Evolutionary conservation across 371 early-diverging fungal genomes (phyloP).

Genomic region (Caulochytrium protostelioides): DNA sequence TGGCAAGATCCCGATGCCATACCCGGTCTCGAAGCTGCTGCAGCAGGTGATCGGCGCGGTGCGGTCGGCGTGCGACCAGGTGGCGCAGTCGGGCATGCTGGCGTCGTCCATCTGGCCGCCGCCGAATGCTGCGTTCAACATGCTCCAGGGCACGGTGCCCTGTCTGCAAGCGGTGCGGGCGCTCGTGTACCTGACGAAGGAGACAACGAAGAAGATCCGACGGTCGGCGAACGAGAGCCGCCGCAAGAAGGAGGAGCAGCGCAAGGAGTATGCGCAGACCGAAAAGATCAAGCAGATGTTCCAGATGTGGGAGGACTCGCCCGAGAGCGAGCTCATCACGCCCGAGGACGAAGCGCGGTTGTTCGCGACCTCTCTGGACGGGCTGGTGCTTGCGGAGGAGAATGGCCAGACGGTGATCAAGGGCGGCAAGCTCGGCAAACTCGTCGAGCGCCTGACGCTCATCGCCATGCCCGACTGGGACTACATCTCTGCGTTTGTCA

Average conservation of each 20-base stretch:
- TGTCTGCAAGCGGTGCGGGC: conserved; percentile 17
- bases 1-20: not conserved
- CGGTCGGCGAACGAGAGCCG: conserved; percentile 7
- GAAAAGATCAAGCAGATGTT: conserved; percentile 19
- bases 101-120: conserved; percentile 20
- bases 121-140: conserved; percentile 12
- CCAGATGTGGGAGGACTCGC: conserved; percentile 15
- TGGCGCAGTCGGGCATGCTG: conserved; percentile 9
- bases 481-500: conserved; percentile 11
- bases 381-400: conserved; percentile 8
- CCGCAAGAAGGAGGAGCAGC: conserved; percentile 10
- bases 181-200: conserved; percentile 13
- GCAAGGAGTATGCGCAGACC: conserved; percentile 11
- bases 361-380: conserved; percentile 8
- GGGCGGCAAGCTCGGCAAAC: conserved; percentile 18
- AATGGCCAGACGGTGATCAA: conserved; percentile 2
- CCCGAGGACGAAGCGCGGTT: conserved; percentile 3
- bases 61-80: too few relatives aligned
- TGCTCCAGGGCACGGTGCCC: conserved; percentile 17
- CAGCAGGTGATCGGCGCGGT: too few relatives aligned
- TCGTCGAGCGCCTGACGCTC: conserved; percentile 16
- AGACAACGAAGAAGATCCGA: conserved; percentile 6
- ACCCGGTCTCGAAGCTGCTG: conserved; percentile 4
- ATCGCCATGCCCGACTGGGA: conserved; percentile 7
- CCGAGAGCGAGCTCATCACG: not conserved